Conservation (phyloP, 176 grass and related monocot genomes). For the Microstegium vimineum region DNA sequence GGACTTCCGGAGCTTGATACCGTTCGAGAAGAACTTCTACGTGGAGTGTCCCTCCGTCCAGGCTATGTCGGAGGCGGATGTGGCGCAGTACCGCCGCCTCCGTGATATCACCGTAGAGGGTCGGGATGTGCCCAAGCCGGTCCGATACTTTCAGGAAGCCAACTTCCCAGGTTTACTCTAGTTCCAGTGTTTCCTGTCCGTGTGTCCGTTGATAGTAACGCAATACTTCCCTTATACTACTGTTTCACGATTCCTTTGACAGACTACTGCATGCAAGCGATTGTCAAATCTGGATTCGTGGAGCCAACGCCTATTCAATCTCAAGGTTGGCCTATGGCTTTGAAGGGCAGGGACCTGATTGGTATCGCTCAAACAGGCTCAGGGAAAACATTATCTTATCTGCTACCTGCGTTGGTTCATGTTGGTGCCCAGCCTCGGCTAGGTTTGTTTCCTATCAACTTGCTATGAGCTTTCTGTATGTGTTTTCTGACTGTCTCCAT, state of each 20-base stretch:
- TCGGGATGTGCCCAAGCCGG: conserved; percentile 71
- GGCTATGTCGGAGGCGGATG: conserved; percentile 82
- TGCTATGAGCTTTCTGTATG: background rate
- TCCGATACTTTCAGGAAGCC: conserved; percentile 87
- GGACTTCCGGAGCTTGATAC: conserved; percentile 71
- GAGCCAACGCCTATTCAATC: conserved; percentile 94
- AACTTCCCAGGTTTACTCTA: conserved; percentile 63
- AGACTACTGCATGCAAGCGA: conserved; percentile 80
- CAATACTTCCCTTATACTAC: background rate
- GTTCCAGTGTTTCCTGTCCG: background rate
- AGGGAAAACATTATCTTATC: conserved; percentile 88
- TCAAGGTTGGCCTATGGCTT: conserved; percentile 97
- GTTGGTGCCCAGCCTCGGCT: conserved; percentile 85
- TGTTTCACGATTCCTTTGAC: conserved; percentile 1
- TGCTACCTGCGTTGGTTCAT: conserved; percentile 83
- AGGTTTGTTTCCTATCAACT: conserved; percentile 48
- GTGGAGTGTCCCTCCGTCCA: conserved; percentile 71
- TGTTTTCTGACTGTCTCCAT: background rate
- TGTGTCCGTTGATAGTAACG: background rate
- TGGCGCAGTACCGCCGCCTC: conserved; percentile 49
- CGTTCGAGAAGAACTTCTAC: conserved; percentile 97
- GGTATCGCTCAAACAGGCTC: conserved; percentile 97
- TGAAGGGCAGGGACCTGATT: conserved; percentile 92
- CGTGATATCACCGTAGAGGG: conserved; percentile 79
- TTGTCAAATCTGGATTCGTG: conserved; percentile 68